These are phyloP conservation scores for Aaosphaeria pasadenensis DNA, from an alignment of 2,329 filamentous ascomycete genomes.

Conservation along the genomic window DNA sequence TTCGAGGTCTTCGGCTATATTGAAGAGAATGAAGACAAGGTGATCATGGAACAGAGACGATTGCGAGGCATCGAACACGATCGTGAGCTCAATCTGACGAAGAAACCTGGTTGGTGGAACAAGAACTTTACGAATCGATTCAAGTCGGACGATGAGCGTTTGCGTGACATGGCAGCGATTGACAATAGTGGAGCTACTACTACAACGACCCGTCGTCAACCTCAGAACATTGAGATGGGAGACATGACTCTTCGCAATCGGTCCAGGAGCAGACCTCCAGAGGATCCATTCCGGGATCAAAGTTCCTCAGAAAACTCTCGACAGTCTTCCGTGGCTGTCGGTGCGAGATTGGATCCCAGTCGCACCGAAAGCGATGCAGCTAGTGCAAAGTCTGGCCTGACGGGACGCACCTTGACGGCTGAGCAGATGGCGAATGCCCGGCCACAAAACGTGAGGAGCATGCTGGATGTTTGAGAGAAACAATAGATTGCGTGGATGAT, in stretches of 20 bases:
- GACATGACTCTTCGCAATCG: constrained; percentile 27
- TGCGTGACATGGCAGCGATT: constrained; percentile 34
- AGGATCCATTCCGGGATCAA: constrained; percentile 24
- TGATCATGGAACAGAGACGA: constrained; percentile 63
- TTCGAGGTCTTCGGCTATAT: constrained; percentile 52
- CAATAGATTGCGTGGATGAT: too few species aligned
- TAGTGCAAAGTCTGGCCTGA: constrained; percentile 14
- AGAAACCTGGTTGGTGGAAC: constrained; percentile 67
- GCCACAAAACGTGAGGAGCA: constrained; percentile 36
- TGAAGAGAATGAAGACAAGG: constrained; percentile 68
- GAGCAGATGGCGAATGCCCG: constrained; percentile 7
- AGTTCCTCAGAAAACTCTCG: constrained; percentile 2
- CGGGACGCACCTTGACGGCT: constrained; percentile 18
- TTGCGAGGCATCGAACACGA: constrained; percentile 56
- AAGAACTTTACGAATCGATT: constrained; percentile 28
- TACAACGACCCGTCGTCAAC: constrained; percentile 20
- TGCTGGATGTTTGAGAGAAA: constrained; percentile 38
- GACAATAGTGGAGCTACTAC: constrained; percentile 24
- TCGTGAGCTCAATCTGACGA: constrained; percentile 58
- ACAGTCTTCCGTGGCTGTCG: neutral
- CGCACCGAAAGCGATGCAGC: constrained; percentile 13
- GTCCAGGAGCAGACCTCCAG: constrained; percentile 9
- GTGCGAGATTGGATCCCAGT: neutral
- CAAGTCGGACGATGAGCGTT: constrained; percentile 24
- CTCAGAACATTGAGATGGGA: constrained; percentile 36